Evolutionary conservation across 2,329 filamentous ascomycete species (phyloP).

Genomic region (Epichloe hybrida): DNA sequence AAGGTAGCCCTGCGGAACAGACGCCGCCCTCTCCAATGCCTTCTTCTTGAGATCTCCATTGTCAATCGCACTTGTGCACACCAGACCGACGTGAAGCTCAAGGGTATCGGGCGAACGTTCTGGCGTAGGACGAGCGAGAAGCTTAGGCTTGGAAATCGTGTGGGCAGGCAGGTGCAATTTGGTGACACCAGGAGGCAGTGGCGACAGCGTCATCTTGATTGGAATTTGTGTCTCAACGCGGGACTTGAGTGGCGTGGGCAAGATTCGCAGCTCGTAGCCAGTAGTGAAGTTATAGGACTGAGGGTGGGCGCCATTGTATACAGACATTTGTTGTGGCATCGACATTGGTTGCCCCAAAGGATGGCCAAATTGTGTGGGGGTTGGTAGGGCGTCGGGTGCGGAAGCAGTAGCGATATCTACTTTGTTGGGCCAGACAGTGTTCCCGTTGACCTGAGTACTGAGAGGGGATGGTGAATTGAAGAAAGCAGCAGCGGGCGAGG

Average conservation of each 20-base stretch:
- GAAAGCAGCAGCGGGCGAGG: conserved; percentile 32
- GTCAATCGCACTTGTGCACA: conserved; percentile 87
- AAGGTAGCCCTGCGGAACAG: conserved; percentile 24
- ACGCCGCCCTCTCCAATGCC: conserved; percentile 47
- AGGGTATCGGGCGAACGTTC: conserved; percentile 58
- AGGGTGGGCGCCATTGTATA: conserved; percentile 12
- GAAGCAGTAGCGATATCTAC: conserved; percentile 13
- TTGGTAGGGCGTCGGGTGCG: conserved; percentile 13
- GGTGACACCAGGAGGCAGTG: conserved; percentile 61
- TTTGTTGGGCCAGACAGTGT: conserved; percentile 23
- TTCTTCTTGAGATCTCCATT: conserved; percentile 51
- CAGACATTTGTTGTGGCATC: conserved; percentile 16
- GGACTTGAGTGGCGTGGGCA: conserved; percentile 64
- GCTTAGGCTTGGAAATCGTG: conserved; percentile 88
- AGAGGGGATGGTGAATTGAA: conserved; percentile 36
- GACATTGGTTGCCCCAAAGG: conserved; percentile 2
- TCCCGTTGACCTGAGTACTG: conserved; percentile 18
- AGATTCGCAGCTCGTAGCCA: conserved; percentile 39
- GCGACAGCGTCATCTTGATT: conserved; percentile 65
- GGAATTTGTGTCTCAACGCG: conserved; percentile 94
- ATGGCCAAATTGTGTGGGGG: conserved; percentile 13
- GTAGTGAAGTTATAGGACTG: conserved; percentile 18
- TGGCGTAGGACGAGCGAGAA: conserved; percentile 60
- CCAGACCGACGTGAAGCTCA: conserved; percentile 67
- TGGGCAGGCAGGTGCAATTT: conserved; percentile 78